Percentiles rank a stretch among this genome's conserved stretches.
These are phyloP conservation scores for Vaccinium myrtillus DNA, from an alignment of 148 eudicot species.

Conservation along the genomic window DNA sequence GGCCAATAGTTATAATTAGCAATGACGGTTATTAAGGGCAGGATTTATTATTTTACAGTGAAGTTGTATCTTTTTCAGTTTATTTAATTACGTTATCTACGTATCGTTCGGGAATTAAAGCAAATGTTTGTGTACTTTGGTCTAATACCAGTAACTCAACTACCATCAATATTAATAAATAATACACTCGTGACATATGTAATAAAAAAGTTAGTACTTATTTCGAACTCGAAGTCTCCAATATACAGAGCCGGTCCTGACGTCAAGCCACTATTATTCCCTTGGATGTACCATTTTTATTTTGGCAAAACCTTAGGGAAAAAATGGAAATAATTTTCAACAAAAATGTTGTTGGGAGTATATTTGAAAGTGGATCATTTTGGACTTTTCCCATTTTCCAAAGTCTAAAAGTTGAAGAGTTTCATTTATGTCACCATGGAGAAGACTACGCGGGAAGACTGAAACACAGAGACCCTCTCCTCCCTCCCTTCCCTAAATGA, in stretches of 20 bases:
- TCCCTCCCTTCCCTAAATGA: neutral
- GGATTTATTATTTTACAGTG: too few relatives aligned
- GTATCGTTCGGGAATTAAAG: too few relatives aligned
- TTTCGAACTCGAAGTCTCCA: neutral
- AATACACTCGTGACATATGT: too few relatives aligned
- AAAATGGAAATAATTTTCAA: neutral
- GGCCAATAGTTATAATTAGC: too few relatives aligned
- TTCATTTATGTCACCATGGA: neutral
- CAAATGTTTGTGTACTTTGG: too few relatives aligned
- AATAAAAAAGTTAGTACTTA: too few relatives aligned
- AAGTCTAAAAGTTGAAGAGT: neutral
- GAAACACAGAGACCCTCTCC: neutral
- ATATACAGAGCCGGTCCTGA: neutral
- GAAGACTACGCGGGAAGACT: neutral
- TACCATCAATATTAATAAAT: neutral
- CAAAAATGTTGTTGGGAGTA: neutral
- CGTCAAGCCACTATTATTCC: neutral
- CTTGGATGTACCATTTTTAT: neutral
- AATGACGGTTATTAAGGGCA: too few relatives aligned
- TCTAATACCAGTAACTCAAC: too few relatives aligned
- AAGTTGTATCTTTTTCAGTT: too few relatives aligned
- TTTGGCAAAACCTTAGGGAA: neutral
- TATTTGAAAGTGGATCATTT: neutral
- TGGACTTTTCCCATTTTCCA: neutral
- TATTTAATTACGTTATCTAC: too few relatives aligned